These are phyloP conservation scores for Naumovozyma dairenensis DNA, from an alignment of 805 yeast genomes.

Conservation along the genomic window DNA sequence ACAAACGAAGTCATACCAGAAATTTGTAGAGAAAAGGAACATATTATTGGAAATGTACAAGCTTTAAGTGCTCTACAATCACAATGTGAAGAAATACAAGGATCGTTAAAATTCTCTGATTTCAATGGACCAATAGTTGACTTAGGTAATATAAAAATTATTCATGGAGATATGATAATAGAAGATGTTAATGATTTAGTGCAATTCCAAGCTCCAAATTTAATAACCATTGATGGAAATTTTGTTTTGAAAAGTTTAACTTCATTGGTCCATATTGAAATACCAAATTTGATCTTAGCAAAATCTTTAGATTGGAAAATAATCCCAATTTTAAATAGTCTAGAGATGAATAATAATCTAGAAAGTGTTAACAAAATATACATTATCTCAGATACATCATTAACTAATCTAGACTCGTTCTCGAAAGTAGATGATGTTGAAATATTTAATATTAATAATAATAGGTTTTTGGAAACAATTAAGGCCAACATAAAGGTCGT, in stretches of 20 bases:
- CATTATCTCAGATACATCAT: slow-evolving; percentile 60
- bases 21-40: slow-evolving; percentile 27
- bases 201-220: slow-evolving; percentile 44
- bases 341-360: slow-evolving; percentile 43
- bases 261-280: slow-evolving; percentile 47
- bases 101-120: slow-evolving; percentile 39
- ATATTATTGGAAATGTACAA: slow-evolving; percentile 27
- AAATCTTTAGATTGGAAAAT: slow-evolving; percentile 56
- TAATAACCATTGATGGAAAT: slow-evolving; percentile 39
- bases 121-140: slow-evolving; percentile 43
- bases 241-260: slow-evolving; percentile 51
- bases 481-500: slow-evolving; percentile 43
- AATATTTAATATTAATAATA: slow-evolving; percentile 58
- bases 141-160: slow-evolving; percentile 31
- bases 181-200: slow-evolving; percentile 45
- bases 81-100: slow-evolving; percentile 44
- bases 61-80: slow-evolving; percentile 33
- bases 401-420: slow-evolving; percentile 49
- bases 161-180: slow-evolving; percentile 50
- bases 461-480: slow-evolving; percentile 59
- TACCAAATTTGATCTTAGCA: slow-evolving; percentile 45
- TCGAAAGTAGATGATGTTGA: slow-evolving; percentile 41
- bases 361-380: slow-evolving; percentile 43
- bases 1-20: not conserved
- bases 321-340: slow-evolving; percentile 57